phyloP scores from a whole-genome alignment of 306 rosid genomes.

The Cajanus cajan region DNA sequence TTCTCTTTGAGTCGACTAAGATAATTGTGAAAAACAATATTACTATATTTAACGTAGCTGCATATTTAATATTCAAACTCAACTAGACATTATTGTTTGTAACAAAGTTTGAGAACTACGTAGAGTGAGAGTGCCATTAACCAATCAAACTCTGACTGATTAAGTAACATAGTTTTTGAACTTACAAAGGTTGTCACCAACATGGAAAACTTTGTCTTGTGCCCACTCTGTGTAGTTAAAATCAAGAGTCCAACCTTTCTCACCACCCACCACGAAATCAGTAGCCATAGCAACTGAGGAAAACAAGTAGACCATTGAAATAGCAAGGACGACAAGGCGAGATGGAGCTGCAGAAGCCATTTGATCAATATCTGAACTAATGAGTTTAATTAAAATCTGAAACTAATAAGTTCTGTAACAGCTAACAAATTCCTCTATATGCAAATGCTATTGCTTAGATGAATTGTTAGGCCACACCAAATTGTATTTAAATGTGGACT shows the following conservation, averaged over 20 bases:
- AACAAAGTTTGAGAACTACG: neutral
- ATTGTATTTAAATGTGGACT: neutral
- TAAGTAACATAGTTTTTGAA: neutral
- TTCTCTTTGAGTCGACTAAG: too few species aligned
- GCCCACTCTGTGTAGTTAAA: slow-evolving; percentile 43
- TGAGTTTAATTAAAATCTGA: neutral
- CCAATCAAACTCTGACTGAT: too few species aligned
- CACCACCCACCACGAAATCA: slow-evolving; percentile 46
- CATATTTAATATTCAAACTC: too few species aligned
- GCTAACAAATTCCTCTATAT: neutral
- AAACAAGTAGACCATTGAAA: slow-evolving; percentile 37
- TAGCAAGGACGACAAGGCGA: slow-evolving; percentile 20
- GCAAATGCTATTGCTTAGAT: slow-evolving; percentile 20
- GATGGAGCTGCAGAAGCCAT: slow-evolving; percentile 38
- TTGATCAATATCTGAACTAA: too few species aligned
- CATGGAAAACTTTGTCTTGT: slow-evolving; percentile 35
- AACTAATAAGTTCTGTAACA: neutral
- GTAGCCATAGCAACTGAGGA: slow-evolving; percentile 42
- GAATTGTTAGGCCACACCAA: neutral
- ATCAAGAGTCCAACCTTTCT: slow-evolving; percentile 38
- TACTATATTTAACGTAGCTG: too few species aligned
- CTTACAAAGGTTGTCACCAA: slow-evolving; percentile 43
- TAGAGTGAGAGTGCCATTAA: too few species aligned
- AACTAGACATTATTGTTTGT: too few species aligned
- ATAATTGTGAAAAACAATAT: too few species aligned